Evolutionary conservation across 1,284 basidiomycete genomes (phyloP).

Genomic region (Pascua guehoae): DNA sequence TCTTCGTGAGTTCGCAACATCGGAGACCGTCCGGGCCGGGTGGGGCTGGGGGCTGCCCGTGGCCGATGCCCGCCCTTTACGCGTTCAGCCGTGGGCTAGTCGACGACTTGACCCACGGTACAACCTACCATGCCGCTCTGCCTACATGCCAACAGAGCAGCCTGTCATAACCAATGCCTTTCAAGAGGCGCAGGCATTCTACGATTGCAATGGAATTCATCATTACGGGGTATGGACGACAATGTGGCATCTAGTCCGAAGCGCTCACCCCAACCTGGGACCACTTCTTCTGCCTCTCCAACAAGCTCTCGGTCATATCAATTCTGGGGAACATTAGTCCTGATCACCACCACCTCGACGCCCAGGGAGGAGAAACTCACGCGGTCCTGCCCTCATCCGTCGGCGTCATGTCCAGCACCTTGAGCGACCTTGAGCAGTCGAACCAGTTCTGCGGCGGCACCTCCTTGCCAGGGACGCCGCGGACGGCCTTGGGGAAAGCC

Average conservation of each 20-base stretch:
- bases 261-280: background rate
- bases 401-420: conserved; percentile 12
- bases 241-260: background rate
- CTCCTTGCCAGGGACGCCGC: conserved; percentile 11
- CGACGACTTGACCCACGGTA: no score
- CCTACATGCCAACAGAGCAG: no score
- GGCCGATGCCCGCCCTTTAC: no score
- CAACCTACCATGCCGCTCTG: no score
- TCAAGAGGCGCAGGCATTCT: no score
- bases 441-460: conserved; percentile 25
- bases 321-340: conserved; percentile 7
- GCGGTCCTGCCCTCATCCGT: conserved; percentile 19
- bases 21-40: no score
- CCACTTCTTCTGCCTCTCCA: conserved; percentile 11
- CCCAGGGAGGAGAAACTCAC: conserved; percentile 7
- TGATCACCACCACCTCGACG: background rate
- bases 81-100: no score
- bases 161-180: no score
- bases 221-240: no score
- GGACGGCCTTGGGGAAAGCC: conserved; percentile 19
- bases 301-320: conserved; percentile 25
- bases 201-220: no score
- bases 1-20: no score
- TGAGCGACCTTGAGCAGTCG: conserved; percentile 19
- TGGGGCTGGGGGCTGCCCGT: no score